These are phyloP conservation scores for Penicillium hordei DNA, from an alignment of 2,329 filamentous ascomycete species.

Conservation along the genomic window DNA sequence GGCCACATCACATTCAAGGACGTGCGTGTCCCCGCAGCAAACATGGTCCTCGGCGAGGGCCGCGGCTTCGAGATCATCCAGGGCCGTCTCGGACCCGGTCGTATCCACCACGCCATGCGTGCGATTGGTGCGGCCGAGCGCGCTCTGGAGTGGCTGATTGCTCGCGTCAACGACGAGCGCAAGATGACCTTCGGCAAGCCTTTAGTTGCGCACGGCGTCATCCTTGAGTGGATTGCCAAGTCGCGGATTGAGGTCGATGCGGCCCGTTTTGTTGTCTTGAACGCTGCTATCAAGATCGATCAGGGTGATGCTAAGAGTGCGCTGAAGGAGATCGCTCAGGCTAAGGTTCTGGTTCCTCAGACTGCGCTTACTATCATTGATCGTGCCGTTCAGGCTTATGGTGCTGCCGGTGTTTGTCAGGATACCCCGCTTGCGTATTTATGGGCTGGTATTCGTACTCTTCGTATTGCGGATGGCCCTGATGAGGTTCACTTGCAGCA, in stretches of 20 bases:
- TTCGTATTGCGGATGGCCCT: constrained; percentile 86
- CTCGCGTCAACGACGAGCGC: constrained; percentile 84
- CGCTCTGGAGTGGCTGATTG: constrained; percentile 91
- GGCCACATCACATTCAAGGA: constrained; percentile 88
- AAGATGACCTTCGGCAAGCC: constrained; percentile 92
- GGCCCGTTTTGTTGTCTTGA: constrained; percentile 83
- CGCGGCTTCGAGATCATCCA: constrained; percentile 98
- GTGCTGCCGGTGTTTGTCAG: constrained; percentile 86
- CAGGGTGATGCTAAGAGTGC: constrained; percentile 82
- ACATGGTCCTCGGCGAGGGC: constrained; percentile 89
- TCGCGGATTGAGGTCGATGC: constrained; percentile 93
- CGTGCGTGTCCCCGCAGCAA: constrained; percentile 79
- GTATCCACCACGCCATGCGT: constrained; percentile 98
- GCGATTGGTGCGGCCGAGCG: constrained; percentile 87
- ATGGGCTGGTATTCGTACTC: constrained; percentile 77
- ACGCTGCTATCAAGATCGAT: constrained; percentile 95
- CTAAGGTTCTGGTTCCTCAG: constrained; percentile 86
- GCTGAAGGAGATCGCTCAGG: constrained; percentile 89
- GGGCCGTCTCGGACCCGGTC: constrained; percentile 88
- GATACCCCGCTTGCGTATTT: constrained; percentile 86
- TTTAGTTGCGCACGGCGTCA: constrained; percentile 85
- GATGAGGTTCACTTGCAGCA: constrained; percentile 84
- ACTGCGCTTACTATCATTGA: constrained; percentile 86
- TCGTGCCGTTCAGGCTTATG: constrained; percentile 88
- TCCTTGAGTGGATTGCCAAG: constrained; percentile 90